Percentiles rank a stretch among this genome's conserved stretches.
Evolutionary conservation across 805 yeast genomes (phyloP).

Genomic region (Saturnispora ahearnii): DNA sequence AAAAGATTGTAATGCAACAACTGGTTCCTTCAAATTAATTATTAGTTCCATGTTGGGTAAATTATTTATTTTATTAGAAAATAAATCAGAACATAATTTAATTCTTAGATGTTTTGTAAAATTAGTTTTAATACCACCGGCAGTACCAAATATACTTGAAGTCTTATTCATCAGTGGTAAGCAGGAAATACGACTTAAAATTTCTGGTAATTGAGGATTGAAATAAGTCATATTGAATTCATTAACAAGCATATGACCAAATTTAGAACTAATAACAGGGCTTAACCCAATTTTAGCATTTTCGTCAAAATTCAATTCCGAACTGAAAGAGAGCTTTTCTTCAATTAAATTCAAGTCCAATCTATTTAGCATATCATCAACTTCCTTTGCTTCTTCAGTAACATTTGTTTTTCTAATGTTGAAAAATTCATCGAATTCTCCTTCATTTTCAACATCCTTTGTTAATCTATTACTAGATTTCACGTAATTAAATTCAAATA

Average conservation of each 20-base stretch:
- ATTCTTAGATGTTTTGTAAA: constrained; percentile 24
- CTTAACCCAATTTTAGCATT: constrained; percentile 16
- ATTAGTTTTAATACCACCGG: constrained; percentile 25
- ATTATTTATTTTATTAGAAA: constrained; percentile 13
- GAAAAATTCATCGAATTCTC: constrained; percentile 4
- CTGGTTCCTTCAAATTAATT: constrained; percentile 20
- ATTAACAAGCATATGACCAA: constrained; percentile 22
- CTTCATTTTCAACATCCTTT: not conserved
- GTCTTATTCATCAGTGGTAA: constrained; percentile 20
- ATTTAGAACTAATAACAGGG: constrained; percentile 21
- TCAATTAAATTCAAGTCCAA: constrained; percentile 1
- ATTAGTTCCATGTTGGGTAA: constrained; percentile 28
- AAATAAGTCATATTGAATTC: constrained; percentile 15
- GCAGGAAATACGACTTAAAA: constrained; percentile 17
- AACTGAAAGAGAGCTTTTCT: not conserved
- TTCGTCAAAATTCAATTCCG: constrained; percentile 3
- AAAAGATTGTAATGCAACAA: constrained; percentile 16
- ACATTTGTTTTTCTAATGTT: not conserved
- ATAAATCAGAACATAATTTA: constrained; percentile 28
- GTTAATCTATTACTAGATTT: constrained; percentile 7
- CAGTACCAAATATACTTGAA: constrained; percentile 21
- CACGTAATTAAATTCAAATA: constrained; percentile 24
- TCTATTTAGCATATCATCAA: not conserved
- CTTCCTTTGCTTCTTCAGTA: not conserved
- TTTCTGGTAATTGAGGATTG: constrained; percentile 22